Evolutionary conservation across 208 protist genomes (phyloP), one percentile per base, ranked within the genome.

Genomic region (Porcisia deanei): DNA sequence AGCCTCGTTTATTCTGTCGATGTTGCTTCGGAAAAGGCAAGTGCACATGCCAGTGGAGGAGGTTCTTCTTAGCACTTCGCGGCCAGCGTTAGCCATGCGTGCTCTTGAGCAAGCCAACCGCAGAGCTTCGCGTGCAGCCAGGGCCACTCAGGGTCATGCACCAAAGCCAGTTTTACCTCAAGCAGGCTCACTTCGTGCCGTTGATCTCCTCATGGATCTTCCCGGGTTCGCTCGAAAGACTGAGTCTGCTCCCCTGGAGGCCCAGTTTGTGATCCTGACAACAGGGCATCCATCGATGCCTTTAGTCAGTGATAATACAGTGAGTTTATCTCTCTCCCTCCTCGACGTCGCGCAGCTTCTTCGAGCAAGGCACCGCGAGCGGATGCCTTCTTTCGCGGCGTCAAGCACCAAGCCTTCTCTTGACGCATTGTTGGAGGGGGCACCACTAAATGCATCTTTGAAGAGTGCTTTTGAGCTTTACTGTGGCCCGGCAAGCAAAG

Each of bases 401-500:
- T 30, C 43, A 43, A 12, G 34, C 54, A 37, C 5, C 43, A 53
- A 8, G 2, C 45, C 1, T 20, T 37, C 54, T 3, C 25, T 53
- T 3, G 18, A 14, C 16, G 49, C 58, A 39, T 57, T 82, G 60
- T 16, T 78, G 37, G 68, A 76, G 37, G 22, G 59, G 34, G 5
- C 20, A 22, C 47, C 59, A 43, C 39, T 8, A 16, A 64, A 49
- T 10, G 25, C 58, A 41, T 20, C 22, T 22, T 8, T 70, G 53
- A n/a, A 57, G 66, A 73, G 65, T 9, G 49, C 47, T 74, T 16
- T 82, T 18, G 67, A 71, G 18, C 72, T 82, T 12, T 75, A 72
- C 73, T 82, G 78, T 25, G n/a, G 59, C 1, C 67, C 78, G 0
- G 67, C 57, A 47, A 82, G 78, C 78, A 82, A 82, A 14, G 78